Base-by-base conservation (phyloP, 2,329 filamentous ascomycete genomes). In the Aplosporella prunicola region DNA sequence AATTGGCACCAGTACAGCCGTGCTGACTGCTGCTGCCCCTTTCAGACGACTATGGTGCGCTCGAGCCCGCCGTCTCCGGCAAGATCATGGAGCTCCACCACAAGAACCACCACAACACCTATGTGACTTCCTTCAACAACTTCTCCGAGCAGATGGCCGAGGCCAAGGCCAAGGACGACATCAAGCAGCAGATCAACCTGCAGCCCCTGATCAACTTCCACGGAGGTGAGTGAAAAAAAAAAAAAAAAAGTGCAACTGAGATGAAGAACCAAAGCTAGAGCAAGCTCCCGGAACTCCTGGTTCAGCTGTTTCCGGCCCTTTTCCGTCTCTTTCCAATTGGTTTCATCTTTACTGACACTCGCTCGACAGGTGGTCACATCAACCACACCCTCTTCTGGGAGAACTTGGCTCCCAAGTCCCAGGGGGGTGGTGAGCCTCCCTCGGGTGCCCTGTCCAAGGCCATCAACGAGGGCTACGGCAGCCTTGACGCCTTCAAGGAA, bases 31-130 rank as follows among this genome's bases (percentile, higher is more conserved):
- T 35, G 18, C 22, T 16, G 14, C 15, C 11, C n/a, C 6, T 16
- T 16, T 0, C 48, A 94, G 89, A 96, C 61, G 91, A 95, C 72
- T 98, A 95, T 64, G 85, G 82, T 58, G 91, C 88, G 35, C 86
- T 98, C 53, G 91, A 98, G 69, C 76, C 75, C 49, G 63, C 72
- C 57, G 74, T 94, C 68, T 88, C 82, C 32, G 82, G 82, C 61
- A 78, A 91, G 67, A 94, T 94, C 69, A 94, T 94, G 88, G 84
- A 93, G 69, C 76, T 93, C 30, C 88, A 94, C 72, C 83, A 94
- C 76, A 80, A 76, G 67, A 89, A 87, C 66, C 87, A 94, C 73
- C 88, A 94, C 71, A 79, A 89, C 65, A 88, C 87, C 55, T 94
- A 94, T 62, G 85, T 94, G 51, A 91, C 79, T 63, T 82, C 80